These are phyloP conservation scores for Bryopsis sp. DNA, from an alignment of 139 green algal genomes.

Conservation along the genomic window DNA sequence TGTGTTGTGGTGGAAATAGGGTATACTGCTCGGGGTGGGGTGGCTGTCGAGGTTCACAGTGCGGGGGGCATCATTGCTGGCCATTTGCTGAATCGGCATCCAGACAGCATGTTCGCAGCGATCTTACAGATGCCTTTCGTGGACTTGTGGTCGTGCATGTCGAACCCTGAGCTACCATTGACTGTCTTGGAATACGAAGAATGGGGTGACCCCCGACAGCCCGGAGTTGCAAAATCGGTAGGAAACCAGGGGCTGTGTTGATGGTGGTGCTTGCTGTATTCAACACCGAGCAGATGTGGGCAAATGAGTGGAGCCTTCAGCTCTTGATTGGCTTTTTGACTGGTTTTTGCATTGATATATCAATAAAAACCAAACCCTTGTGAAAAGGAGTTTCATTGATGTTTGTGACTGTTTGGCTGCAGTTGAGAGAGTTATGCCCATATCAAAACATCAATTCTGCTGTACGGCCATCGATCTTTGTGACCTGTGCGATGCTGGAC, in stretches of 20 bases:
- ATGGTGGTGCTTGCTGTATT: no score
- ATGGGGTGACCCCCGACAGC: slow-evolving; percentile 5
- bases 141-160: neutral
- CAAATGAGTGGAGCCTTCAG: no score
- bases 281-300: no score
- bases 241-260: no score
- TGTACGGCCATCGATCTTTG: neutral
- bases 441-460: slow-evolving; percentile 8
- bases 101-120: neutral
- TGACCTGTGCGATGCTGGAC: slow-evolving; percentile 6
- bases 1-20: neutral
- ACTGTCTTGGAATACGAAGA: slow-evolving; percentile 15
- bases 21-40: neutral
- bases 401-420: no score
- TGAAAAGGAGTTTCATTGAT: no score
- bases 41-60: slow-evolving; percentile 7
- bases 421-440: slow-evolving; percentile 9
- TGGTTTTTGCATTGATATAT: no score
- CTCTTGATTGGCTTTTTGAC: no score
- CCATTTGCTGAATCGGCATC: slow-evolving; percentile 1
- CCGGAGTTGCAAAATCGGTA: no score
- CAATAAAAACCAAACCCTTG: no score
- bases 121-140: slow-evolving; percentile 9
- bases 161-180: slow-evolving; percentile 5
- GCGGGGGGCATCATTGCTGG: slow-evolving; percentile 12